These are phyloP conservation scores for Pseudocercospora fuligena DNA, from an alignment of 2,329 filamentous ascomycete genomes.

Conservation along the genomic window DNA sequence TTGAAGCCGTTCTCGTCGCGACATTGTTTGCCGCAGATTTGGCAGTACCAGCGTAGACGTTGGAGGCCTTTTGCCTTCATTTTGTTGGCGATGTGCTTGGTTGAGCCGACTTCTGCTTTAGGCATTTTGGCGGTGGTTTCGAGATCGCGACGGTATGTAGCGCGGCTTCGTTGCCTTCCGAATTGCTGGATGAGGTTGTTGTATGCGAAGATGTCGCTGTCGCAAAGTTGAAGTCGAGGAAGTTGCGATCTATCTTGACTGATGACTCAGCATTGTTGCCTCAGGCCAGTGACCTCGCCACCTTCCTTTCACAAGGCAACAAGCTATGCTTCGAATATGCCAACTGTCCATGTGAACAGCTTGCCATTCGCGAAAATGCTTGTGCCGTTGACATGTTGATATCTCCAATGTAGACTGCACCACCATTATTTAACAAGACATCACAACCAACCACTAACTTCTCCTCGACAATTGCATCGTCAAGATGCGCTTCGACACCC, in stretches of 20 bases:
- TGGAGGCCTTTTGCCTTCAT: conserved; percentile 81
- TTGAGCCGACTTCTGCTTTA: conserved; percentile 87
- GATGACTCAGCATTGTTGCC: not conserved
- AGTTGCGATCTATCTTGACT: not conserved
- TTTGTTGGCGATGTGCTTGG: conserved; percentile 89
- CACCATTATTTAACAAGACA: not conserved
- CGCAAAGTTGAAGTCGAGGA: not conserved
- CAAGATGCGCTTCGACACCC: conserved; percentile 1
- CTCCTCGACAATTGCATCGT: not conserved
- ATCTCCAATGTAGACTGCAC: not conserved
- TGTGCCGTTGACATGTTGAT: not conserved
- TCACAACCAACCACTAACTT: not conserved
- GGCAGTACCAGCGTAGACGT: conserved; percentile 88
- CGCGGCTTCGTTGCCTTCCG: conserved; percentile 19
- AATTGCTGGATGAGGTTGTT: not conserved
- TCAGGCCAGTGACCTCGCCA: not conserved
- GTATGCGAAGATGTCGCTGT: not conserved
- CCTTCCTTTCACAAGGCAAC: not conserved
- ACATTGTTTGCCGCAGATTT: conserved; percentile 75
- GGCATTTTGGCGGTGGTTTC: conserved; percentile 66
- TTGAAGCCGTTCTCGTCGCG: conserved; percentile 91
- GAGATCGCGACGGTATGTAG: not conserved
- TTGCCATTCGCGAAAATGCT: not conserved
- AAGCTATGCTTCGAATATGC: not conserved
- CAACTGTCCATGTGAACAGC: not conserved